Evolutionary conservation across 2,329 filamentous ascomycete genomes (phyloP), one percentile per base, ranked within the genome.

Genomic region (Zarea fungicola): DNA sequence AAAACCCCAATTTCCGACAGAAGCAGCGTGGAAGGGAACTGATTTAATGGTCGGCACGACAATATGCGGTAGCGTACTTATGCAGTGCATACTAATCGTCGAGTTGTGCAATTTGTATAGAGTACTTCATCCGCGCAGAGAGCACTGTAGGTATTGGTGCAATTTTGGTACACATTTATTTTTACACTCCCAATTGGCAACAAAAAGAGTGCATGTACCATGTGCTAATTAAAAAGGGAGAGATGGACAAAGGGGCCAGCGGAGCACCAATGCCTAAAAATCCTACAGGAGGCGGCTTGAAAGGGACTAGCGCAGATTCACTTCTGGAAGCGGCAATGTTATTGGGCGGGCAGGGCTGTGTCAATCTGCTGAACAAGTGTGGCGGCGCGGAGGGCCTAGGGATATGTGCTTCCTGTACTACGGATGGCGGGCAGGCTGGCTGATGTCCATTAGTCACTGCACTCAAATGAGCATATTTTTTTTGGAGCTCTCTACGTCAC

Each of bases 271-370:
- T 25, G 18, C 19, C n/a, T 16, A 43, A 43, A 42, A 43, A 25
- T 43, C 41, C 34, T 23, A 34, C 29, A 43, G 44, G 35, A 47
- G 44, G 4, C 34, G 26, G 14, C 34, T 35, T 11, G 26, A 40
- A 40, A 9, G 7, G 14, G 44, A 31, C 26, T 47, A 47, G 44
- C 26, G 43, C 10, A 32, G 28, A 40, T 32, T 32, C n/a, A 28
- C 11, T 36, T n/a, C 26, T 47, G 35, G 36, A 40, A 47, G 26
- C 35, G 35, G 44, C 44, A 32, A 26, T 40, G 19, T 47, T 29
- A 47, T 47, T 47, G 44, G 44, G 19, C 21, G 16, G 26, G 26
- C 34, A 19, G 34, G 34, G 34, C 34, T 18, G 16, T 10, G n/a
- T 35, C 23, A 25, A 28, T 29, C 29, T 35, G n/a, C 31, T 28